Conservation (phyloP, 306 rosid species). For the Myrica gale region DNA sequence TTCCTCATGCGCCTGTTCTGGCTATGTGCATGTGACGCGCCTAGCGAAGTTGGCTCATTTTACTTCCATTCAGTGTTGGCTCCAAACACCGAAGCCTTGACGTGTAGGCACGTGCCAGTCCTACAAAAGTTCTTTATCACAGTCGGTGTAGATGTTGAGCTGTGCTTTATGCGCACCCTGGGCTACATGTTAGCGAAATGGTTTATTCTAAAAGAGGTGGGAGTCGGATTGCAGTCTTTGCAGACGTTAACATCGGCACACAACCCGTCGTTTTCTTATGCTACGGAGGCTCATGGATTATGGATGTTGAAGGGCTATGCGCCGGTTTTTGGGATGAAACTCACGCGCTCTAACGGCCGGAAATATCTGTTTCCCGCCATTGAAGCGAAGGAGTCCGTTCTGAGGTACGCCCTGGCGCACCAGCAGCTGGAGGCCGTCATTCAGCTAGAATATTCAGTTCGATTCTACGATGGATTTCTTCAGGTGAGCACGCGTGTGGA, state of each 20-base stretch:
- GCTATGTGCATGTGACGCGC: conserved; percentile 77
- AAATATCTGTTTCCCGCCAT: conserved; percentile 40
- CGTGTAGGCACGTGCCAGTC: conserved; percentile 45
- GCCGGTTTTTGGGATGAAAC: conserved; percentile 66
- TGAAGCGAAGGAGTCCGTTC: conserved; percentile 58
- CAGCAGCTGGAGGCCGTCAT: conserved; percentile 80
- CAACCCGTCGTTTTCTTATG: conserved; percentile 56
- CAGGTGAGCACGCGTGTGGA: conserved; percentile 77
- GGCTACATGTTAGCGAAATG: conserved; percentile 79
- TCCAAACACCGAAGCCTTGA: conserved; percentile 45
- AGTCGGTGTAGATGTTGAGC: conserved; percentile 74
- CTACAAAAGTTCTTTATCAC: conserved; percentile 61
- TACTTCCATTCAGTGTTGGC: conserved; percentile 61
- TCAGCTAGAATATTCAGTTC: conserved; percentile 73
- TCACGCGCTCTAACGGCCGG: conserved; percentile 33
- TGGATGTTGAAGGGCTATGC: conserved; percentile 85
- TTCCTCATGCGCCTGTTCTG: conserved; percentile 77
- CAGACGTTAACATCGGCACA: conserved; percentile 34
- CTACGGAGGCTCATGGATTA: conserved; percentile 68
- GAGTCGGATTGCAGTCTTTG: conserved; percentile 58
- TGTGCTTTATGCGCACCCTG: conserved; percentile 81
- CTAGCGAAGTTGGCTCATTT: conserved; percentile 69
- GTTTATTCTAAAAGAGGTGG: conserved; percentile 49
- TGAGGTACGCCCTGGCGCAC: conserved; percentile 71
- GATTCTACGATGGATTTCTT: conserved; percentile 56